These are phyloP conservation scores for Eleusine indica DNA, from an alignment of 176 grass and related monocot species.

Conservation along the genomic window DNA sequence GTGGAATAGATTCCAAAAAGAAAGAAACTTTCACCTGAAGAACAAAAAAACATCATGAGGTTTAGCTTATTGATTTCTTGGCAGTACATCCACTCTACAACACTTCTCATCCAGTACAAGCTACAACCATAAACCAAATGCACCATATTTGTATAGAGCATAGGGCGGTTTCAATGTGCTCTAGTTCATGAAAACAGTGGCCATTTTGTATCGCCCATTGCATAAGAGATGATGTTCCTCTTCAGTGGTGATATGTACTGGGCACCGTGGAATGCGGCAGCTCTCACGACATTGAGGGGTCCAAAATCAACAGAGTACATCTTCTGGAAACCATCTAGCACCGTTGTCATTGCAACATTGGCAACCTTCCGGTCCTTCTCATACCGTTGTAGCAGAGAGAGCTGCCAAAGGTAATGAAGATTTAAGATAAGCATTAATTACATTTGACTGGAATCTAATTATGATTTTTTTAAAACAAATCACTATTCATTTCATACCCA, in stretches of 20 bases:
- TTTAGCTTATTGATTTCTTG: neutral
- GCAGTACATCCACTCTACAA: neutral
- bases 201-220: constrained; percentile 74
- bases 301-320: constrained; percentile 82
- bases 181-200: constrained; percentile 55
- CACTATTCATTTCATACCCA: neutral
- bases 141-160: neutral
- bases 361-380: constrained; percentile 72
- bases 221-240: constrained; percentile 81
- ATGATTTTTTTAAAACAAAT: neutral
- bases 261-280: constrained; percentile 81
- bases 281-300: constrained; percentile 78
- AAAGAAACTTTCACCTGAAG: neutral
- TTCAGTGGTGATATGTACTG: constrained; percentile 81
- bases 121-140: neutral
- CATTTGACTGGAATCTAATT: neutral
- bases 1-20: neutral
- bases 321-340: constrained; percentile 94
- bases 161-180: neutral
- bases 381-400: constrained; percentile 67
- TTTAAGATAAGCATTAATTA: neutral
- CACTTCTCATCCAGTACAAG: constrained; percentile 8
- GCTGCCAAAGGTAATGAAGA: constrained; percentile 35
- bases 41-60: neutral
- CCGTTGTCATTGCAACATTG: constrained; percentile 76